Base-by-base conservation (phyloP, 192 early-diverging fungal species). In the Spinellus fusiger region DNA sequence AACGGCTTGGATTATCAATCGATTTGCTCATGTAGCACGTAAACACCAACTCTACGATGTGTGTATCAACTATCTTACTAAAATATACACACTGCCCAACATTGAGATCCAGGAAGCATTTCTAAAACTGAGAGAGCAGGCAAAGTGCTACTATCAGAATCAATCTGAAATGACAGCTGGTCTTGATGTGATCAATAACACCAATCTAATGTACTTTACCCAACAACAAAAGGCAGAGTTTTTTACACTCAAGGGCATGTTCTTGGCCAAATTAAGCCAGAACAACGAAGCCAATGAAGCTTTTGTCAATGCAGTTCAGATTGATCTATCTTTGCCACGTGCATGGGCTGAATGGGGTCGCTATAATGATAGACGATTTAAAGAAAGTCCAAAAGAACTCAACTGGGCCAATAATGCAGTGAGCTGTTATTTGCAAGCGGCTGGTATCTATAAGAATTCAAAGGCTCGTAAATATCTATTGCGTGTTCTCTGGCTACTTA, bases 81-180 rank as follows among this genome's bases (percentile, higher is more conserved):
- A 94, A 64, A 98, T 99, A 57, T 99, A 99, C 75, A 95, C 92
- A 1, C 80, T 99, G 26, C 98, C 98, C 15, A 99, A 99, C 71
- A 99, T 99, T 64, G 98, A 99, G 73, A 98, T 99, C 22, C 95
- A 98, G 61, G 98, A 98, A 71, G 95, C 95, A 2, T 99, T 99
- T 65, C 63, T 93, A 54, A 98, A 98, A 74, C 75, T 98, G 54
- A 86, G 90, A 32, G 96, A 98, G 79, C 95, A 98, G 75, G 95
- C 96, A 51, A 98, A 99, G 72, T 98, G 95, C 75, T 89, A 98
- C 70, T 95, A 93, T 74, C 84, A 92, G 47, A 89, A 88, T 37
- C 86, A 93, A 6, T 71, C 78, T 4, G 96, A 99, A 74, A 81
- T 96, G 61, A 82, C 91, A 29, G 86, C 85, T 20, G 98, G 96